Base-by-base conservation (phyloP, 352 stramenopile species). In the Globisporangium lucens region DNA sequence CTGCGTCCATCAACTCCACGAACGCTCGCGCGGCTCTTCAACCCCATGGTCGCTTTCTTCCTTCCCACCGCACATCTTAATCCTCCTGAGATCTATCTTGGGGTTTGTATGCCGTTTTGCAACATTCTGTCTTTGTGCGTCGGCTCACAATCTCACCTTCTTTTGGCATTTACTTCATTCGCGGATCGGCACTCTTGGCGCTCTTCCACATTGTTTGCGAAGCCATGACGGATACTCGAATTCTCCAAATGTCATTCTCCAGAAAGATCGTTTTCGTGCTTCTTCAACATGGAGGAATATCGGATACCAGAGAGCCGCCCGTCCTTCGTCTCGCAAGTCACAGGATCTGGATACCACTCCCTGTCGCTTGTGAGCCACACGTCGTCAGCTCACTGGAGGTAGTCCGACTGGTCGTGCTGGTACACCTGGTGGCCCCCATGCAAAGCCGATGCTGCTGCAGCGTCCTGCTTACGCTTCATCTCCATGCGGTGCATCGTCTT, bases 401-500 rank as follows among this genome's bases (percentile, higher is more conserved):
- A 66, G 22, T 67, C 62, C n/a, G 17, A 35, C n/a, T 59, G 61
- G 27, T 71, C 66, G 53, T 63, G 63, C 43, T 68, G 66, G 41
- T 68, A 71, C 43, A 70, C 27, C 41, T 71, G 29, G 17, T 69
- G 65, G 24, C 73, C 13, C 2, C 49, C 5, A 30, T 61, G 55
- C 5, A n/a, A 57, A 12, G 13, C 22, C 46, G 58, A 30, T 41
- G 68, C 53, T 41, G 68, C 38, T 63, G 62, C 46, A 41, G 63
- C 36, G 58, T 87, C 77, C 72, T 86, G 70, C 61, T 61, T 74
- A 10, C 73, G 75, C 63, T 85, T 90, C 24, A 52, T 64, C 9
- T 93, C 80, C 61, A 85, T 64, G 35, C 82, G 82, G 41, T 85
- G 69, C 51, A 89, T 77, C 65, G 73, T 75, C 63, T 90, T 93